phyloP scores from a whole-genome alignment of 1,139 yeast genomes.

The Candida gigantensis region DNA sequence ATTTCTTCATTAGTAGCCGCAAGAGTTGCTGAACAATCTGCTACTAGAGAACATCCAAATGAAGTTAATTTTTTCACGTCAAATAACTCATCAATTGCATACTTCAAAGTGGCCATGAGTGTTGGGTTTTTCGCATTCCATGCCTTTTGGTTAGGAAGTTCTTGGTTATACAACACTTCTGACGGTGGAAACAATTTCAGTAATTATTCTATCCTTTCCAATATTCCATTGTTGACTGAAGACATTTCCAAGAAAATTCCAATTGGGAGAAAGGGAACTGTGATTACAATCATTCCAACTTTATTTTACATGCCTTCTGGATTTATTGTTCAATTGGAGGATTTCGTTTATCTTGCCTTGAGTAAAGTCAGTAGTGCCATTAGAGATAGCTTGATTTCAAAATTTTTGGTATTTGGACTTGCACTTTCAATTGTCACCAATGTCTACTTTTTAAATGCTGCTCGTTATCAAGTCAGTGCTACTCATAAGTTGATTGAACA shows the following conservation, averaged over 20 bases:
- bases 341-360: slow-evolving; percentile 52
- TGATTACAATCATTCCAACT: slow-evolving; percentile 69
- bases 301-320: slow-evolving; percentile 72
- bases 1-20: slow-evolving; percentile 68
- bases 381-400: slow-evolving; percentile 79
- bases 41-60: slow-evolving; percentile 47
- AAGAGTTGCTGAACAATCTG: slow-evolving; percentile 60
- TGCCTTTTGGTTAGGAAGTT: slow-evolving; percentile 71
- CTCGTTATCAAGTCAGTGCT: slow-evolving; percentile 56
- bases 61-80: slow-evolving; percentile 28
- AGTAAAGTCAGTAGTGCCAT: slow-evolving; percentile 70
- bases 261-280: slow-evolving; percentile 49
- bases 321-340: slow-evolving; percentile 65
- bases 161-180: slow-evolving; percentile 61
- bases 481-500: slow-evolving; percentile 46
- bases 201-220: slow-evolving; percentile 16
- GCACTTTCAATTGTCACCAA: slow-evolving; percentile 78
- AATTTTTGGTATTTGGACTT: slow-evolving; percentile 71
- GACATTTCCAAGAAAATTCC: slow-evolving; percentile 44
- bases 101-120: slow-evolving; percentile 67
- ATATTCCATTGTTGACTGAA: slow-evolving; percentile 36
- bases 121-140: slow-evolving; percentile 72
- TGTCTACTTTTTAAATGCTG: slow-evolving; percentile 77
- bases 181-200: slow-evolving; percentile 17
- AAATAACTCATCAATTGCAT: slow-evolving; percentile 45